Percentiles rank a stretch among this genome's conserved stretches.
These are phyloP conservation scores for Nectriaceae sp. DNA, from an alignment of 2,329 filamentous ascomycete species.

Conservation along the genomic window DNA sequence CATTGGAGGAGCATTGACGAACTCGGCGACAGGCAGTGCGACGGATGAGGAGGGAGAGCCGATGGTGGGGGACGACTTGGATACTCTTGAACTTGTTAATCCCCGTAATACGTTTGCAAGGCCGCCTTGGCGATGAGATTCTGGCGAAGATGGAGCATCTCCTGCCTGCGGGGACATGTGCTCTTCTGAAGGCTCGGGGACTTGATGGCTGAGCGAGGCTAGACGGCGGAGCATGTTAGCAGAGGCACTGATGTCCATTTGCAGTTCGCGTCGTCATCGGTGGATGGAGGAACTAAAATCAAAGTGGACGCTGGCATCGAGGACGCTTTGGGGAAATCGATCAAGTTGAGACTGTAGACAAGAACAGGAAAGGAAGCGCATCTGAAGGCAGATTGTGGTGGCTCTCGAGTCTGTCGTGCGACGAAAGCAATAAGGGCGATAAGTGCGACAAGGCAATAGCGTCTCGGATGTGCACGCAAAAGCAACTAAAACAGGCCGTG, in stretches of 20 bases:
- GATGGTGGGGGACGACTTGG: constrained; percentile 50
- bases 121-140: constrained; percentile 56
- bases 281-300: constrained; percentile 15
- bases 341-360: background rate
- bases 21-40: constrained; percentile 45
- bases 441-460: constrained; percentile 21
- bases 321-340: background rate
- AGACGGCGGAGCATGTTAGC: constrained; percentile 33
- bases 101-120: constrained; percentile 66
- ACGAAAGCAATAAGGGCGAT: background rate
- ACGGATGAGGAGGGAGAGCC: constrained; percentile 41
- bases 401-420: constrained; percentile 12
- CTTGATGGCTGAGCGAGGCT: constrained; percentile 28
- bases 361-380: background rate
- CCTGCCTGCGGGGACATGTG: constrained; percentile 63
- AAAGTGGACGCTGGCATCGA: constrained; percentile 12
- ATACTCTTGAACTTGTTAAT: constrained; percentile 56
- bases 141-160: constrained; percentile 57
- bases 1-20: constrained; percentile 44
- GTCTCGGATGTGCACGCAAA: constrained; percentile 20
- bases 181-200: constrained; percentile 36
- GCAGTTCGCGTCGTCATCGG: constrained; percentile 27
- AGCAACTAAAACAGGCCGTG: constrained; percentile 21
- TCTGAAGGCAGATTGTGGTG: constrained; percentile 2
- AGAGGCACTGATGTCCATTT: constrained; percentile 22